Conservation (phyloP, 306 rosid species). For the Ormosia emarginata region DNA sequence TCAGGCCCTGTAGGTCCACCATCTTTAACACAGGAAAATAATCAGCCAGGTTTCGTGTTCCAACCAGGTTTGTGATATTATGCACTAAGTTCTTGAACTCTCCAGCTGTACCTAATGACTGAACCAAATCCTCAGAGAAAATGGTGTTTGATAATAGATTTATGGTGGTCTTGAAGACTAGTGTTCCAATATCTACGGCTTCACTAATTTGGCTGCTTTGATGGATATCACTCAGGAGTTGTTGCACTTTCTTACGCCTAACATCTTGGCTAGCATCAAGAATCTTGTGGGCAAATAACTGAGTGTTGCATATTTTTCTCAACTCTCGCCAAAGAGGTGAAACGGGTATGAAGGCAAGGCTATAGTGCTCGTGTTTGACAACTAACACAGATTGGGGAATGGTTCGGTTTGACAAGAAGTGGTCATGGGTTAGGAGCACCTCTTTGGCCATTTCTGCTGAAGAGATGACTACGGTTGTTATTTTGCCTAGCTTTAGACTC, state of each 20-base stretch:
- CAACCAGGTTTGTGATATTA: slow-evolving; percentile 10
- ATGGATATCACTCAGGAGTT: not conserved
- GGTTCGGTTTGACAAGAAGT: slow-evolving; percentile 10
- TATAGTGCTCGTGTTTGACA: slow-evolving; percentile 13
- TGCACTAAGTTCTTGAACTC: slow-evolving; percentile 24
- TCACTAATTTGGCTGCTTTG: slow-evolving; percentile 7
- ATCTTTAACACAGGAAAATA: slow-evolving; percentile 5
- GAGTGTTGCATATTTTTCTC: slow-evolving; percentile 20
- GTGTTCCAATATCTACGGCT: slow-evolving; percentile 18
- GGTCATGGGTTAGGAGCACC: slow-evolving; percentile 27
- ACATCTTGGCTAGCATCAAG: slow-evolving; percentile 14
- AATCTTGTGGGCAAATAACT: slow-evolving; percentile 8
- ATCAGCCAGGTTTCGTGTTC: slow-evolving; percentile 30
- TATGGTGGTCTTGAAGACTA: slow-evolving; percentile 19
- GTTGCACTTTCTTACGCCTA: slow-evolving; percentile 17
- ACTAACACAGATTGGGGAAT: slow-evolving; percentile 16
- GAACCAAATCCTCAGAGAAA: slow-evolving; percentile 24
- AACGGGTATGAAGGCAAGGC: slow-evolving; percentile 15
- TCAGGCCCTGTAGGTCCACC: slow-evolving; percentile 24
- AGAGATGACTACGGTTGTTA: slow-evolving; percentile 14
- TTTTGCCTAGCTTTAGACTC: slow-evolving; percentile 15
- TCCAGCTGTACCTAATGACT: slow-evolving; percentile 16
- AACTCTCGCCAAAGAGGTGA: slow-evolving; percentile 27
- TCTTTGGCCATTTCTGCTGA: slow-evolving; percentile 20
- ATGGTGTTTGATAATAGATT: slow-evolving; percentile 22